These are phyloP conservation scores for Salix koriyanagi DNA, from an alignment of 345 rosid species.

Conservation along the genomic window DNA sequence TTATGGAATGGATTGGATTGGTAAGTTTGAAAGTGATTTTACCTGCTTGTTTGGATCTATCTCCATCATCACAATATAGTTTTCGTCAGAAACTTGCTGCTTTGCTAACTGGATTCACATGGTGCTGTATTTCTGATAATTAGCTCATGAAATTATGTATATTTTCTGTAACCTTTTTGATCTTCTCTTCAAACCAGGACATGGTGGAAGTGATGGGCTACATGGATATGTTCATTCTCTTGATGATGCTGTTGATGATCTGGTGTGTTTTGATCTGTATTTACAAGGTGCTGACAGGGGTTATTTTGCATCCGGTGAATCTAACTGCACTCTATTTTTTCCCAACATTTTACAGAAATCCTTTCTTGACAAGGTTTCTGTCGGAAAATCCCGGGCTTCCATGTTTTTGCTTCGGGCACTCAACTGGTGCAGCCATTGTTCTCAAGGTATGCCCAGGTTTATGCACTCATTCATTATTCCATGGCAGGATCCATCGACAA, in stretches of 20 bases:
- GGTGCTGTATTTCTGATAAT: background rate
- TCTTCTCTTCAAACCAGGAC: constrained; percentile 15
- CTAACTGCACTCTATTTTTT: background rate
- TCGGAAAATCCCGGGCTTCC: constrained; percentile 29
- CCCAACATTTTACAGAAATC: constrained; percentile 13
- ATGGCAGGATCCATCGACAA: background rate
- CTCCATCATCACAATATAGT: background rate
- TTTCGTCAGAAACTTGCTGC: background rate
- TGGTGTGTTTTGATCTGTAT: constrained; percentile 11
- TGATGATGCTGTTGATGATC: constrained; percentile 27
- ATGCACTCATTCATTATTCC: background rate
- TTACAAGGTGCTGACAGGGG: too few species aligned
- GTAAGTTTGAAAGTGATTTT: constrained; percentile 16
- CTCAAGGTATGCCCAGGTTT: constrained; percentile 21
- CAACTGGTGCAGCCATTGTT: constrained; percentile 32
- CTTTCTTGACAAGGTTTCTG: constrained; percentile 22
- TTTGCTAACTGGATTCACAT: background rate
- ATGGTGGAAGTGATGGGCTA: constrained; percentile 35
- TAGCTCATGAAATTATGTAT: background rate
- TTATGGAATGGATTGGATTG: constrained; percentile 37
- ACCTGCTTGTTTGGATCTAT: background rate
- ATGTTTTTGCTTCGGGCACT: constrained; percentile 33
- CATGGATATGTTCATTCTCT: constrained; percentile 28
- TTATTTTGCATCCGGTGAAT: background rate
- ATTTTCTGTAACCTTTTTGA: background rate